Conservation (phyloP, 345 rosid species). For the Syzygium aromaticum region DNA sequence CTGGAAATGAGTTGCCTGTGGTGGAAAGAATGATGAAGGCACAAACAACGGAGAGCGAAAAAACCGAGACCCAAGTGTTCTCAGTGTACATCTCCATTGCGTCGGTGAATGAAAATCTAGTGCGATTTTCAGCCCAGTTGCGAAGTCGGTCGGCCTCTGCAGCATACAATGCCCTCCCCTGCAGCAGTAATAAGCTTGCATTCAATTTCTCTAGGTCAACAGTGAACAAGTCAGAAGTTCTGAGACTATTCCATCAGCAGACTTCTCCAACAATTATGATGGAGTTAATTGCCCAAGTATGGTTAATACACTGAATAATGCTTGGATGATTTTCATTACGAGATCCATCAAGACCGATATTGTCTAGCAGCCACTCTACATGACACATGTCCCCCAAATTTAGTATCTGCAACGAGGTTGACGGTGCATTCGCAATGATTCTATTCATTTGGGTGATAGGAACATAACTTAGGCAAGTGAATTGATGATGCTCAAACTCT, state of each 20-base stretch:
- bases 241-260: neutral
- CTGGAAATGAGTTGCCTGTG: constrained; percentile 50
- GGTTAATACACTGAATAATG: neutral
- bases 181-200: neutral
- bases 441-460: neutral
- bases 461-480: neutral
- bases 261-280: neutral
- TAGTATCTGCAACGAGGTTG: neutral
- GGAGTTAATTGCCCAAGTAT: neutral
- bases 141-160: constrained; percentile 86
- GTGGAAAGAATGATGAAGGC: constrained; percentile 81
- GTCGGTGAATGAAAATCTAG: constrained; percentile 73
- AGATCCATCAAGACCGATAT: neutral
- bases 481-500: neutral
- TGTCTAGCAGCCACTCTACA: neutral
- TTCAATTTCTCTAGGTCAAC: neutral
- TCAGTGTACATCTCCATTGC: constrained; percentile 95
- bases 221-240: neutral
- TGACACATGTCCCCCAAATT: neutral
- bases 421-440: neutral
- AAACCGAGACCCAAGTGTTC: constrained; percentile 84
- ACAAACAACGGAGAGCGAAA: constrained; percentile 91
- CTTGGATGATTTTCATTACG: neutral
- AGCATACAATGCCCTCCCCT: constrained; percentile 86
- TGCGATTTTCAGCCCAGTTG: constrained; percentile 89